Conservation (phyloP, 2,329 filamentous ascomycete genomes). For the Akanthomyces lecanii region DNA sequence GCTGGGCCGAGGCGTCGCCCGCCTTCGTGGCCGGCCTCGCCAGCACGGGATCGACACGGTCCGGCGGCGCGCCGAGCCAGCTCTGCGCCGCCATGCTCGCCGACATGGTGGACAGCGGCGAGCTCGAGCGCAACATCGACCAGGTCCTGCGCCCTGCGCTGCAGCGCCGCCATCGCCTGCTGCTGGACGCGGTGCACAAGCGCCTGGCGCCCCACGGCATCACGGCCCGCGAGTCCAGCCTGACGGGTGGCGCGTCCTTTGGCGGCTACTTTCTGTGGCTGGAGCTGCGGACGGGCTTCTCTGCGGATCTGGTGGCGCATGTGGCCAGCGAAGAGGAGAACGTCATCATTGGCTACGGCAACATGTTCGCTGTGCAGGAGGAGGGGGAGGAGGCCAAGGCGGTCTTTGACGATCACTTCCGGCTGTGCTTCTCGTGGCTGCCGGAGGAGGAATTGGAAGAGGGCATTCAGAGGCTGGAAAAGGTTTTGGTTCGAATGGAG, state of each 20-base stretch:
- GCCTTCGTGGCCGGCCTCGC: constrained; percentile 48
- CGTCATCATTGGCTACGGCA: constrained; percentile 63
- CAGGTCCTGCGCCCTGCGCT: constrained; percentile 41
- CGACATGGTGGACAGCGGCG: constrained; percentile 42
- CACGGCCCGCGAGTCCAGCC: constrained; percentile 32
- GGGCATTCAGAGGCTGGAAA: constrained; percentile 60
- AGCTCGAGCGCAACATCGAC: constrained; percentile 42
- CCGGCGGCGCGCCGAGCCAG: constrained; percentile 55
- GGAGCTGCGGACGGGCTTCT: constrained; percentile 47
- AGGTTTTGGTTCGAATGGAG: constrained; percentile 36
- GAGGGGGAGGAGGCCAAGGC: constrained; percentile 43
- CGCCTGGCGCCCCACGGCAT: constrained; percentile 62
- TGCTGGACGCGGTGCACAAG: constrained; percentile 56
- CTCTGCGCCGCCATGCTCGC: constrained; percentile 50
- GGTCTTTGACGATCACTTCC: constrained; percentile 55
- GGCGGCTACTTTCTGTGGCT: constrained; percentile 90
- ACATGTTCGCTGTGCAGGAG: constrained; percentile 63
- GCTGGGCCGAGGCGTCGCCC: constrained; percentile 76
- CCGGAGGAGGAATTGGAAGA: constrained; percentile 61
- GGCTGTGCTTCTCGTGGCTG: constrained; percentile 72
- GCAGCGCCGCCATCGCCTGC: constrained; percentile 41
- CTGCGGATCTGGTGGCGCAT: constrained; percentile 53
- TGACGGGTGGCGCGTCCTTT: constrained; percentile 46
- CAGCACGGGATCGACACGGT: constrained; percentile 49
- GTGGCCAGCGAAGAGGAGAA: constrained; percentile 59